Evolutionary conservation across 2,329 filamentous ascomycete species (phyloP).

Genomic region (Helicocarpus griseus): DNA sequence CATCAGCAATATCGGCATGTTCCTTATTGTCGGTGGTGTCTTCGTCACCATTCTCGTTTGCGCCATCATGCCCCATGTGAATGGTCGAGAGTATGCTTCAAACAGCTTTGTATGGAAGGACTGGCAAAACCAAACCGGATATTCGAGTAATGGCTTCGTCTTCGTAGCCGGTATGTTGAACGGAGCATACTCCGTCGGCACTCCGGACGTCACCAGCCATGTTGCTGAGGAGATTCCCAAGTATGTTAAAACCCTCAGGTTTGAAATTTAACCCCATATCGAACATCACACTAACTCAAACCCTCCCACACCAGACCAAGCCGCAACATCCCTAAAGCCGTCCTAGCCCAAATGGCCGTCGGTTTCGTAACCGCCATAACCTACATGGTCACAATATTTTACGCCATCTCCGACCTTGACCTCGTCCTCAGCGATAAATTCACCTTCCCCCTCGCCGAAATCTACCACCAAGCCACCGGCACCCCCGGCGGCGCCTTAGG

Average conservation of each 20-base stretch:
- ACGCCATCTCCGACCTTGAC: slow-evolving; percentile 39
- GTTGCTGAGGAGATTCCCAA: slow-evolving; percentile 54
- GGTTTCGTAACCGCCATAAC: slow-evolving; percentile 39
- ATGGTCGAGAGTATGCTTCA: slow-evolving; percentile 34
- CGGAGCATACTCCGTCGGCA: slow-evolving; percentile 58
- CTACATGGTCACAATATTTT: slow-evolving; percentile 43
- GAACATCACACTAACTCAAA: not conserved
- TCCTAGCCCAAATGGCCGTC: slow-evolving; percentile 39
- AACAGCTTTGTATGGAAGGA: slow-evolving; percentile 47
- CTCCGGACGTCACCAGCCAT: slow-evolving; percentile 56
- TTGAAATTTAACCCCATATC: not conserved
- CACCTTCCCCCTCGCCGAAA: slow-evolving; percentile 38
- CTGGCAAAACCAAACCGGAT: slow-evolving; percentile 40
- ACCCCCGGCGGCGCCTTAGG: slow-evolving; percentile 45
- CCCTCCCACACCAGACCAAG: slow-evolving; percentile 20
- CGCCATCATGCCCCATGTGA: slow-evolving; percentile 44
- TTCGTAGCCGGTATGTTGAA: slow-evolving; percentile 59
- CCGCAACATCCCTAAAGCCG: slow-evolving; percentile 41
- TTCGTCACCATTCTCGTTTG: slow-evolving; percentile 45
- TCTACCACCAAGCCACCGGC: slow-evolving; percentile 41
- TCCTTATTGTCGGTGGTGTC: slow-evolving; percentile 46
- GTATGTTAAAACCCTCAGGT: slow-evolving; percentile 11
- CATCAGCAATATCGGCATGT: slow-evolving; percentile 47
- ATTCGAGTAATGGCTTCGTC: slow-evolving; percentile 47
- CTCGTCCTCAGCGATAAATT: slow-evolving; percentile 29